Evolutionary conservation across 805 yeast species (phyloP).

Genomic region (Schizosaccharomyces osmophilus): DNA sequence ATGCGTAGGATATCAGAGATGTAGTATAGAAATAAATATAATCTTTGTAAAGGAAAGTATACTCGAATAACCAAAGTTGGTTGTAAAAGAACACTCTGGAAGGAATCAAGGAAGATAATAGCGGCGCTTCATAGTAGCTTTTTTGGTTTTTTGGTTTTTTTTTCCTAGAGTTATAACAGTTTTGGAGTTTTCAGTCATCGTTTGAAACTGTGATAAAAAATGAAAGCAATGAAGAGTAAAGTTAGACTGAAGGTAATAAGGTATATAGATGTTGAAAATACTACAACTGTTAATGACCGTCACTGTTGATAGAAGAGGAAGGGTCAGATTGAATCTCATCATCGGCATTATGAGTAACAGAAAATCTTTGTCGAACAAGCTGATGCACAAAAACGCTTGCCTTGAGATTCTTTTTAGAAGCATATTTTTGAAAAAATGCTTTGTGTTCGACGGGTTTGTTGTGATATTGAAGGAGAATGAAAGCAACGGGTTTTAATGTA

Average conservation of each 20-base stretch:
- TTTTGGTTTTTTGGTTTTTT: neutral
- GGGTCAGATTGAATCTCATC: neutral
- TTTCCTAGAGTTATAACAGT: neutral
- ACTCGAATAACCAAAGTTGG: too few relatives aligned
- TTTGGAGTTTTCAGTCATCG: neutral
- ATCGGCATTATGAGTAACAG: neutral
- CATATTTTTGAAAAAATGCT: constrained; percentile 81
- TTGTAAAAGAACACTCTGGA: neutral
- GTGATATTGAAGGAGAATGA: constrained; percentile 46
- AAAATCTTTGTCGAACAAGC: neutral
- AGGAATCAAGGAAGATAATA: neutral
- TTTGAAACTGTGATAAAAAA: neutral
- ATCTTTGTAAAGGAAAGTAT: too few relatives aligned
- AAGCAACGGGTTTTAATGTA: constrained; percentile 48
- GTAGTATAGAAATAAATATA: too few relatives aligned
- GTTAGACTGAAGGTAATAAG: neutral
- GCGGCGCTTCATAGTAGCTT: neutral
- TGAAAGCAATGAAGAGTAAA: too few relatives aligned
- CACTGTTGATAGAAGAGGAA: neutral
- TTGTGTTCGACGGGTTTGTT: constrained; percentile 61
- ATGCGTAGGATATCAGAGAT: too few relatives aligned
- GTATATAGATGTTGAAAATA: neutral
- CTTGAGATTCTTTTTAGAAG: constrained; percentile 67
- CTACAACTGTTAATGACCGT: neutral
- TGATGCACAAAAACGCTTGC: constrained; percentile 6